Conservation (phyloP, 805 yeast species). For the Metschnikowia santaceciliae region DNA sequence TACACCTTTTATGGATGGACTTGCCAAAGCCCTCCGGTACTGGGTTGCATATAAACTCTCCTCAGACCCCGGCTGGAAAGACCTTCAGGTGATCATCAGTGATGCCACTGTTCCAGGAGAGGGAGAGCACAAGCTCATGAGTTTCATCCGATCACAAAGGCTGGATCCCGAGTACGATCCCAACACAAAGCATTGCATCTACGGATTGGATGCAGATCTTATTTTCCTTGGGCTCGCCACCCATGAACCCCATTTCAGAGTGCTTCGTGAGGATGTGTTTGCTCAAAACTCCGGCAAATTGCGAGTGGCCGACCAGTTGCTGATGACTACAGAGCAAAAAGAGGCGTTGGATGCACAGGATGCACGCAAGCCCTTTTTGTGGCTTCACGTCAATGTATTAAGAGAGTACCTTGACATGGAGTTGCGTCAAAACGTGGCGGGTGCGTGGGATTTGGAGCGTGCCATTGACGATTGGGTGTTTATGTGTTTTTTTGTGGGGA, state of each 20-base stretch:
- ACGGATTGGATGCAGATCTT: conserved; percentile 96
- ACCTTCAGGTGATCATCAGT: conserved; percentile 82
- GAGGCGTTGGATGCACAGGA: conserved; percentile 40
- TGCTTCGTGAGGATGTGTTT: conserved; percentile 94
- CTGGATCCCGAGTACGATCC: conserved; percentile 84
- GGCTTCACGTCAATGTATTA: conserved; percentile 86
- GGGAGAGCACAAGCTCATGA: conserved; percentile 99
- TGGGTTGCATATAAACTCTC: conserved; percentile 90
- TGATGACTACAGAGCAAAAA: conserved; percentile 58
- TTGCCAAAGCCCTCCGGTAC: conserved; percentile 78
- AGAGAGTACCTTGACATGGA: conserved; percentile 88
- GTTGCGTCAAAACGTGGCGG: conserved; percentile 65
- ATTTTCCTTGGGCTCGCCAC: conserved; percentile 95
- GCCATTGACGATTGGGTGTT: conserved; percentile 99
- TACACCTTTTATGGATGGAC: conserved; percentile 92
- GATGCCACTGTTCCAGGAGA: conserved; percentile 99
- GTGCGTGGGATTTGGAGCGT: conserved; percentile 83
- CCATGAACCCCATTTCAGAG: conserved; percentile 95
- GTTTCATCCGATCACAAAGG: conserved; percentile 86
- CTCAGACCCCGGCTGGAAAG: conserved; percentile 90
- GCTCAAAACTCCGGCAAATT: conserved; percentile 58
- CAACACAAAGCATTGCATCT: conserved; percentile 91
- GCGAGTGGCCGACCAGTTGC: conserved; percentile 46
- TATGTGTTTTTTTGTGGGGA: conserved; percentile 97
- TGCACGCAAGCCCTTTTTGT: conserved; percentile 77